Evolutionary conservation across 2,329 filamentous ascomycete genomes (phyloP).

Genomic region (Colletotrichum sojae): DNA sequence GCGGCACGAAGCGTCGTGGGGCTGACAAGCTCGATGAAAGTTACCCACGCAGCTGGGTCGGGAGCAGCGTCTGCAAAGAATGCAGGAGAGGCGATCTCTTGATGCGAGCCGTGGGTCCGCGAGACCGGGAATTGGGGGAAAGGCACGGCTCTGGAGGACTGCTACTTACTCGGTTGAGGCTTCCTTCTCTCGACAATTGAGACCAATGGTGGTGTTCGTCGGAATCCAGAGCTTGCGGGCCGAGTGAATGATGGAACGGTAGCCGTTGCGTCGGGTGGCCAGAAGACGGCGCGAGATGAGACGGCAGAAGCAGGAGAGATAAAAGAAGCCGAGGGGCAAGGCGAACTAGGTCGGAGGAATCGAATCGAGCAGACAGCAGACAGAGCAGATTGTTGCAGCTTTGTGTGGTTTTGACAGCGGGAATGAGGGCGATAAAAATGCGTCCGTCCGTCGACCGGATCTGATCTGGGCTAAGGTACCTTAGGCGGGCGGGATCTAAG

Average conservation of each 20-base stretch:
- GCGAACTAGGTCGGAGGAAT: not conserved
- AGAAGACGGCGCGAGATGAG: not conserved
- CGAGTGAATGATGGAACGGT: not conserved
- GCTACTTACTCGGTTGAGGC: too few species aligned
- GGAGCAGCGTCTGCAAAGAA: not conserved
- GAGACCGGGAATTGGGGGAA: not conserved
- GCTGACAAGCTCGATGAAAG: not conserved
- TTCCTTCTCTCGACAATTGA: not conserved
- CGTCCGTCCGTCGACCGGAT: constrained; percentile 24
- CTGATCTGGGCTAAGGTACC: constrained; percentile 13
- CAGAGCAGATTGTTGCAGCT: not conserved
- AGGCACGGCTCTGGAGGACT: too few species aligned
- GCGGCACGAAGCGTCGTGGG: not conserved
- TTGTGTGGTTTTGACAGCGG: constrained; percentile 16
- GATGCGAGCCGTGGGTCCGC: not conserved
- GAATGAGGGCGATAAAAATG: constrained; percentile 30
- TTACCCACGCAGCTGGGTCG: not conserved
- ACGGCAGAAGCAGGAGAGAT: not conserved
- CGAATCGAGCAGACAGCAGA: not conserved
- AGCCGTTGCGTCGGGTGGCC: not conserved
- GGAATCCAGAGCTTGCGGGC: not conserved
- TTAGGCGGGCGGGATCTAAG: constrained; percentile 35
- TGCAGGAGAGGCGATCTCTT: not conserved
- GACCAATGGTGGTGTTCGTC: not conserved
- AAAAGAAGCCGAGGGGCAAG: not conserved